Evolutionary conservation across 1,139 yeast species (phyloP).

Genomic region (Suhomyces chickasaworum): DNA sequence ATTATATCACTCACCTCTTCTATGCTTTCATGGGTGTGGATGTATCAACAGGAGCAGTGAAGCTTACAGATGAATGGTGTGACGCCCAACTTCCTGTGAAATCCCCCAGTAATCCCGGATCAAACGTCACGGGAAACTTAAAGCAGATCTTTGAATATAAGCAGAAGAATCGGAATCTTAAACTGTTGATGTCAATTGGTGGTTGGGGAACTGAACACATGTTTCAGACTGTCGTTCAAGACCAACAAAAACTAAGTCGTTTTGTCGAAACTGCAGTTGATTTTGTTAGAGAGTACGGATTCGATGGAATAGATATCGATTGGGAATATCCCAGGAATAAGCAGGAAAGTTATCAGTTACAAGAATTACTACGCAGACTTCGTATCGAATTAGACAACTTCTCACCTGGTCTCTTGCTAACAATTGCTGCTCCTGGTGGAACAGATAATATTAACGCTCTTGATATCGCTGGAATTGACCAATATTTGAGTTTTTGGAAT

Average conservation of each 20-base stretch:
- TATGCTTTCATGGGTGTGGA: conserved; percentile 76
- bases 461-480: conserved; percentile 55
- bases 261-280: conserved; percentile 57
- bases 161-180: conserved; percentile 48
- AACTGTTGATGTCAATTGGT: conserved; percentile 75
- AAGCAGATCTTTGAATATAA: conserved; percentile 60
- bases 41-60: conserved; percentile 52
- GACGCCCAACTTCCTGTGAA: conserved; percentile 53
- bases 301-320: conserved; percentile 92
- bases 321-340: conserved; percentile 81
- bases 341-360: conserved; percentile 49
- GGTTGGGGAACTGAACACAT: conserved; percentile 74
- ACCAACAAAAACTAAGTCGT: conserved; percentile 33
- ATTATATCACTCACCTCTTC: conserved; percentile 63
- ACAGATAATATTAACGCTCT: conserved; percentile 44
- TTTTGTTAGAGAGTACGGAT: conserved; percentile 55
- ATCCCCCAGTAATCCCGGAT: conserved; percentile 21
- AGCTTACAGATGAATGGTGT: conserved; percentile 66
- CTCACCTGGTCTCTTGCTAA: conserved; percentile 39
- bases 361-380: conserved; percentile 46
- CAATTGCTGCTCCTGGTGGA: conserved; percentile 80
- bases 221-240: conserved; percentile 51
- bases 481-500: conserved; percentile 69
- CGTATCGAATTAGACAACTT: conserved; percentile 41
- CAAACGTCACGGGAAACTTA: conserved; percentile 49